These are phyloP conservation scores for Goffeauzyma gilvescens DNA, from an alignment of 768 basidiomycete species.

Conservation along the genomic window DNA sequence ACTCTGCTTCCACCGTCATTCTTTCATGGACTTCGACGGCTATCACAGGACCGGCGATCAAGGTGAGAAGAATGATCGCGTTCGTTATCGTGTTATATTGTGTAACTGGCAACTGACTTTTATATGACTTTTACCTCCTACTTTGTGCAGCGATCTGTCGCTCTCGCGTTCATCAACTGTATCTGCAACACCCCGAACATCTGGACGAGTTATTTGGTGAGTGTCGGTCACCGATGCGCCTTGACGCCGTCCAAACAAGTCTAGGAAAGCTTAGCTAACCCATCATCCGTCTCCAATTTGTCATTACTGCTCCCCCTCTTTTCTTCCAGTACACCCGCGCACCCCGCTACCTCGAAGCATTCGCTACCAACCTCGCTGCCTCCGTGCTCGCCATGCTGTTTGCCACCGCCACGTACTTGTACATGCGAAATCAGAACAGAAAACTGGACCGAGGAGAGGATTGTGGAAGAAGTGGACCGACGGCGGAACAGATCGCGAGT, in stretches of 20 bases:
- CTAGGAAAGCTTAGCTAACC: too few relatives aligned
- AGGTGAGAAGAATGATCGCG: too few relatives aligned
- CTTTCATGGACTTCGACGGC: conserved; percentile 26
- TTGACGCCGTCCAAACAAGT: too few relatives aligned
- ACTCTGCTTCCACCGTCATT: conserved; percentile 21
- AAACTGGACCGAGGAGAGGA: conserved; percentile 22
- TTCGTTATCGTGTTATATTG: too few relatives aligned
- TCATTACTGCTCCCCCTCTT: too few relatives aligned
- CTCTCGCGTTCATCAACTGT: conserved; percentile 24
- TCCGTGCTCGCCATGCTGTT: conserved; percentile 18
- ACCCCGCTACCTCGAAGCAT: conserved; percentile 26
- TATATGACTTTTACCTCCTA: too few relatives aligned
- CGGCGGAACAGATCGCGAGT: conserved; percentile 17
- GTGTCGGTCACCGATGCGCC: too few relatives aligned
- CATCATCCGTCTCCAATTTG: too few relatives aligned
- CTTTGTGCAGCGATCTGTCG: conserved; percentile 26
- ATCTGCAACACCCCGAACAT: conserved; percentile 23
- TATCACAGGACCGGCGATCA: conserved; percentile 22
- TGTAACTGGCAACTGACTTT: too few relatives aligned
- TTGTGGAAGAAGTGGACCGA: conserved; percentile 20
- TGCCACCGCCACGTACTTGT: conserved; percentile 16
- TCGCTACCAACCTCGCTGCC: conserved; percentile 26
- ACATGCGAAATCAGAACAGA: conserved; percentile 23
- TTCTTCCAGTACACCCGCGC: too few relatives aligned
- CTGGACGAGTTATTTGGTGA: too few relatives aligned